Evolutionary conservation across 305 asterid genomes (phyloP).

Genomic region (Stenogyne calaminthoides): DNA sequence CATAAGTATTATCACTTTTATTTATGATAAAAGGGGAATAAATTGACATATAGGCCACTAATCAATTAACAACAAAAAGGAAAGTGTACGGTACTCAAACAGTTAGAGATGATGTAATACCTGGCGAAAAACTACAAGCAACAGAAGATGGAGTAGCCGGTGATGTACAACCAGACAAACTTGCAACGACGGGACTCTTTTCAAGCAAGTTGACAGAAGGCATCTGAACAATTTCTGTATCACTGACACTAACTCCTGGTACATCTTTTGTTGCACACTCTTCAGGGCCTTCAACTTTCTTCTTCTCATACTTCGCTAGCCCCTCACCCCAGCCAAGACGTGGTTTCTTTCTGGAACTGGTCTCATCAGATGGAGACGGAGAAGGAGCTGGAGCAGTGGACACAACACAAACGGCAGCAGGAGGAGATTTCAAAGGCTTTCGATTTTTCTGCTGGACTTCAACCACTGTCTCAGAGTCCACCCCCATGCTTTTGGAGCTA

Average conservation of each 20-base stretch:
- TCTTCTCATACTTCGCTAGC: constrained; percentile 94
- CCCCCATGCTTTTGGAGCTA: constrained; percentile 76
- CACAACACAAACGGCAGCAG: constrained; percentile 50
- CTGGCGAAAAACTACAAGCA: constrained; percentile 91
- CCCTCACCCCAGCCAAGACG: constrained; percentile 99
- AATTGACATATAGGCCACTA: constrained; percentile 1
- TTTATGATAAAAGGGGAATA: not conserved
- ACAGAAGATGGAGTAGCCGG: constrained; percentile 84
- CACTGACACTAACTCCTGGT: constrained; percentile 37
- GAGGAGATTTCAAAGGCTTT: constrained; percentile 61
- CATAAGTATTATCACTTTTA: not conserved
- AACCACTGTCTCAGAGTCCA: constrained; percentile 59
- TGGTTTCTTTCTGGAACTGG: constrained; percentile 83
- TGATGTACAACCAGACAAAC: constrained; percentile 59
- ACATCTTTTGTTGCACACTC: constrained; percentile 54
- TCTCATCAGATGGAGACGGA: constrained; percentile 56
- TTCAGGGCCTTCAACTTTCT: constrained; percentile 80
- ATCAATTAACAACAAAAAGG: constrained; percentile 20
- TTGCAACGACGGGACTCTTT: constrained; percentile 62
- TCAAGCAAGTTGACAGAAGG: constrained; percentile 48
- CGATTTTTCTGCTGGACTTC: constrained; percentile 55
- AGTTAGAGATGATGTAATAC: constrained; percentile 39
- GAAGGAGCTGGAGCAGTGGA: constrained; percentile 43
- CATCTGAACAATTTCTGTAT: constrained; percentile 45
- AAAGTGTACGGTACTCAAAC: not conserved